Conservation (phyloP, 495 filamentous ascomycete species). For the Platismatia glauca region DNA sequence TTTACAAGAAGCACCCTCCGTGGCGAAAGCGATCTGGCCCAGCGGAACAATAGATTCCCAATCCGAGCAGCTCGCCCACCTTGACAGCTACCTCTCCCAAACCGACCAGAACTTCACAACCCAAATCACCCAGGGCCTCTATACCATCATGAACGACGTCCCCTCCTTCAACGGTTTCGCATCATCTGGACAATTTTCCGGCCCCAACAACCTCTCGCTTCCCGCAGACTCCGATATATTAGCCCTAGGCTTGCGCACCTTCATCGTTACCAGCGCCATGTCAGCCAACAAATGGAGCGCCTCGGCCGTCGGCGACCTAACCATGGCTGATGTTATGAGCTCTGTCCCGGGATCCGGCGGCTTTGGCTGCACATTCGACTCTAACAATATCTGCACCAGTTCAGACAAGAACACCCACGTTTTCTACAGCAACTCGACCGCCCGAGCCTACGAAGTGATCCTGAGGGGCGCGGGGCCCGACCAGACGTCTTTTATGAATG, state of each 20-base stretch:
- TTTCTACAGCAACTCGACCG: slow-evolving; percentile 9
- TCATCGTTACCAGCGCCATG: slow-evolving; percentile 9
- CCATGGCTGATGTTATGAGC: neutral
- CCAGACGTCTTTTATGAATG: slow-evolving; percentile 2
- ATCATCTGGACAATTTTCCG: slow-evolving; percentile 5
- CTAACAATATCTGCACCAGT: slow-evolving; percentile 11
- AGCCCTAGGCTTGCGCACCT: slow-evolving; percentile 3
- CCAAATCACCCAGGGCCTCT: slow-evolving; percentile 2
- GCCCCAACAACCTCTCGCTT: slow-evolving; percentile 2
- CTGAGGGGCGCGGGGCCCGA: neutral
- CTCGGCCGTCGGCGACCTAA: neutral
- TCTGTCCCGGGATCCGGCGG: neutral
- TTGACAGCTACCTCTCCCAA: slow-evolving; percentile 1
- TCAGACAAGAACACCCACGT: neutral
- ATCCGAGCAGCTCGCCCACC: slow-evolving; percentile 4
- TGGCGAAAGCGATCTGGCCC: slow-evolving; percentile 13
- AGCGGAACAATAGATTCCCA: slow-evolving; percentile 9
- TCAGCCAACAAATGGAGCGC: slow-evolving; percentile 7
- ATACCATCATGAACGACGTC: slow-evolving; percentile 10
- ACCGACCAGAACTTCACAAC: neutral
- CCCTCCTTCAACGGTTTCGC: slow-evolving; percentile 10
- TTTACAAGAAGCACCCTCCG: slow-evolving; percentile 5
- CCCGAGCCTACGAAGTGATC: neutral
- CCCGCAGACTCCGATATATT: neutral
- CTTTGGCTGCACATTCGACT: neutral